These are phyloP conservation scores for Aureobasidium pullulans DNA, from an alignment of 2,329 filamentous ascomycete species.

Conservation along the genomic window DNA sequence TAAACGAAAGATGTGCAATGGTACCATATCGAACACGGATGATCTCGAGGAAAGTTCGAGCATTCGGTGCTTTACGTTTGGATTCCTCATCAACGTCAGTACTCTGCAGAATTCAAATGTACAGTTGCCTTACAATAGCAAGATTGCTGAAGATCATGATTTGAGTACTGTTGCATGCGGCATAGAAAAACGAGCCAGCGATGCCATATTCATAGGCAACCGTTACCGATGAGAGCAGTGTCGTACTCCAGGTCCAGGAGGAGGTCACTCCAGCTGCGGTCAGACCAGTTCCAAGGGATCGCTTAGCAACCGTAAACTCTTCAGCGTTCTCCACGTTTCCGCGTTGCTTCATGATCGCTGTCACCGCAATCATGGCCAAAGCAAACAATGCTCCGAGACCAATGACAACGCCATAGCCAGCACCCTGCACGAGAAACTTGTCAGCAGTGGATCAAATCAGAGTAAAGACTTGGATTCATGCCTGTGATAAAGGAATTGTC, in stretches of 20 bases:
- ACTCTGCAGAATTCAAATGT: too few relatives aligned
- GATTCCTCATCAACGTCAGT: conserved; percentile 2
- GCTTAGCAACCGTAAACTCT: conserved; percentile 34
- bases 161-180: conserved; percentile 15
- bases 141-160: conserved; percentile 21
- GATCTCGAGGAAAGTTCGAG: conserved; percentile 20
- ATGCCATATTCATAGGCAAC: conserved; percentile 30
- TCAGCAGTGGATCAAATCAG: neutral
- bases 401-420: conserved; percentile 4
- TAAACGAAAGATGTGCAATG: conserved; percentile 13
- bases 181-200: conserved; percentile 18
- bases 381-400: neutral
- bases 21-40: conserved; percentile 18
- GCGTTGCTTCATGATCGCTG: neutral
- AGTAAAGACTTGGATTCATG: neutral
- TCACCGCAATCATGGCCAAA: conserved; percentile 1
- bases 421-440: neutral
- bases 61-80: conserved; percentile 18
- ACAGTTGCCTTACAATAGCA: conserved; percentile 11
- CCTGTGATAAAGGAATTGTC: neutral
- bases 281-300: conserved; percentile 22
- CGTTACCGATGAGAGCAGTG: conserved; percentile 19
- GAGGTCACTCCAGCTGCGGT: conserved; percentile 25
- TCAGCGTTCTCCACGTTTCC: conserved; percentile 27
- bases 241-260: conserved; percentile 21